Evolutionary conservation across 768 basidiomycete genomes (phyloP).

Genomic region (Tulasnella sp.): DNA sequence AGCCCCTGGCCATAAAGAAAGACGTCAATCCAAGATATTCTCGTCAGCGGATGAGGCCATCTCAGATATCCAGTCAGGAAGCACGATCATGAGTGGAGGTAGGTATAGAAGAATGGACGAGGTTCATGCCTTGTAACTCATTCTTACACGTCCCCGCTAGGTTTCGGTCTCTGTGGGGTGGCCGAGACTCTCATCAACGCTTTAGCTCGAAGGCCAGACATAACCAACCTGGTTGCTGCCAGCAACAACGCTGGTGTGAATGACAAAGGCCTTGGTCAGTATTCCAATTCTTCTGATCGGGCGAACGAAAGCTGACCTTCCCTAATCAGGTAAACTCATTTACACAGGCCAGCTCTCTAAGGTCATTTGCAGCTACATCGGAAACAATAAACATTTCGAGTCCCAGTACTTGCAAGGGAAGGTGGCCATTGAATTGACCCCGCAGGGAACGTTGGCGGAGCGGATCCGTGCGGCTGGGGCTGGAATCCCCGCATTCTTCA

Average conservation of each 20-base stretch:
- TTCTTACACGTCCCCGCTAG: conserved; percentile 29
- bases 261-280: conserved; percentile 55
- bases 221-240: conserved; percentile 63
- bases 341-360: conserved; percentile 65
- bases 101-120: conserved; percentile 20
- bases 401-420: conserved; percentile 61
- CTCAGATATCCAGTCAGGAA: conserved; percentile 67
- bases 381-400: conserved; percentile 25
- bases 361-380: conserved; percentile 82
- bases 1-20: conserved; percentile 11
- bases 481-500: conserved; percentile 89
- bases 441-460: conserved; percentile 84
- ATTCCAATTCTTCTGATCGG: conserved; percentile 11
- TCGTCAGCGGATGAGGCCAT: conserved; percentile 71
- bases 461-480: conserved; percentile 80
- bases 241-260: conserved; percentile 78
- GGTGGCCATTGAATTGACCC: conserved; percentile 77
- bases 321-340: conserved; percentile 41
- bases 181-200: conserved; percentile 80
- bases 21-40: conserved; percentile 47
- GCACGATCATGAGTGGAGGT: conserved; percentile 74
- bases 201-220: conserved; percentile 56
- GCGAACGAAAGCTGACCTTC: not conserved
- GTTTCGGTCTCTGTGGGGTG: conserved; percentile 82
- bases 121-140: not conserved